Percentiles rank a stretch among this genome's conserved stretches.
Evolutionary conservation across 2,329 filamentous ascomycete genomes (phyloP).

Genomic region (Colletotrichum sp.): DNA sequence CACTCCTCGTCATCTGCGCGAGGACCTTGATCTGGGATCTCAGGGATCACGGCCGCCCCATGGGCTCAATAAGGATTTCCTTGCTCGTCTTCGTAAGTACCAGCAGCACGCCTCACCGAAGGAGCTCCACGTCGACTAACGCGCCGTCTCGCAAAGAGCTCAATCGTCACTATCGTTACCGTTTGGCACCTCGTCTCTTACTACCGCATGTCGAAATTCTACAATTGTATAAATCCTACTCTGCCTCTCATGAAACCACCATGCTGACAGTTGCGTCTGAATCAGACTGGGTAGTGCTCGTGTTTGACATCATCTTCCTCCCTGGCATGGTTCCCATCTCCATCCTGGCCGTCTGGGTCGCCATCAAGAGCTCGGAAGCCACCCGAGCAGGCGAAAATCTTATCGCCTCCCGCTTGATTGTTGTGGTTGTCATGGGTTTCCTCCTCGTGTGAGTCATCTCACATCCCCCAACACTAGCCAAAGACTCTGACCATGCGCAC

Average conservation of each 20-base stretch:
- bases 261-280: conserved; percentile 19
- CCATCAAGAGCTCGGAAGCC: too few species aligned
- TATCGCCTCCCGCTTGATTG: neutral
- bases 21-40: neutral
- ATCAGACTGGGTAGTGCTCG: conserved; percentile 51
- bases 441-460: conserved; percentile 44
- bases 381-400: too few species aligned
- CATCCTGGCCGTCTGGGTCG: too few species aligned
- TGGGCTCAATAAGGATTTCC: neutral
- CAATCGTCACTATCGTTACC: conserved; percentile 48
- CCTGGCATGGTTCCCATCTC: neutral
- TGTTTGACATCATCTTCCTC: conserved; percentile 44
- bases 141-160: conserved; percentile 29
- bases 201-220: conserved; percentile 40
- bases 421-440: conserved; percentile 43
- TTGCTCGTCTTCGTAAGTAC: conserved; percentile 43
- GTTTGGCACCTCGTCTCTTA: conserved; percentile 53
- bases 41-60: too few species aligned
- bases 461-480: fast-evolving
- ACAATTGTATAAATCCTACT: conserved; percentile 38
- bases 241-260: neutral
- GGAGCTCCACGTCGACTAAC: conserved; percentile 5
- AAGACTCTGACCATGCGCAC: neutral
- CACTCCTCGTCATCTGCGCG: conserved; percentile 50
- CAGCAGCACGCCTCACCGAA: conserved; percentile 7